Evolutionary conservation across 2,329 filamentous ascomycete genomes (phyloP), one percentile per base, ranked within the genome.

Genomic region (Nannizziopsis barbatae): DNA sequence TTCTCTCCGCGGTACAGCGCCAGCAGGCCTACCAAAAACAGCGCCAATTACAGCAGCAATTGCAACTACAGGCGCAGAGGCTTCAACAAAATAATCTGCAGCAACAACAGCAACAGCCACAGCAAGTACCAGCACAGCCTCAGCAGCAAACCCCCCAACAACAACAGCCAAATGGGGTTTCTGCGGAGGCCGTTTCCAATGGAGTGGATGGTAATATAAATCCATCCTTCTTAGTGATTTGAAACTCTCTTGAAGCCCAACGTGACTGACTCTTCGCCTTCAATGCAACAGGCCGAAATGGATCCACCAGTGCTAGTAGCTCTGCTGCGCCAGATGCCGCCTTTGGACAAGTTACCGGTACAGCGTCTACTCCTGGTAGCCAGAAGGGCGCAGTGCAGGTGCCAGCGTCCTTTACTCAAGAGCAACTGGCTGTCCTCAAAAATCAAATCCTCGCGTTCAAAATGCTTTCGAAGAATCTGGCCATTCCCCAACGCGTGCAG

Each of bases 361-460:
- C 52, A 39, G 33, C 40, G 20, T 27, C 41, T 31, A 44, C 54
- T 7, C 45, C 55, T 31, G 51, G 56, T 12, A 57, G 51, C 9
- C 60, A 62, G 22, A 63, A 66, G 49, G 59, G 57, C 32, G 62
- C 56, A 4, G 54, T 59, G 6, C 56, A 57, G 33, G 54, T 62
- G n/a, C 59, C 60, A 39, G 75, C 75, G 44, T 80, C 80, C 52
- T 89, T 95, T 62, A 82, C 81, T 10, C 76, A 77, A 18, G 84
- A 92, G 49, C 92, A 98, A 63, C 71, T 95, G 40, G 74, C 76
- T 18, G 79, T 86, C 38, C 71, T 98, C 8, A 77, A 86, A 52
- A 82, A 85, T 55, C 92, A 98, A 64, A 95, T 96, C 44, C 76
- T 83, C 57, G 89, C 90, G 0, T 96, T 95, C 69, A 93, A 93